These are phyloP conservation scores for Kwoniella sp. DNA, from an alignment of 768 basidiomycete species.

Conservation along the genomic window DNA sequence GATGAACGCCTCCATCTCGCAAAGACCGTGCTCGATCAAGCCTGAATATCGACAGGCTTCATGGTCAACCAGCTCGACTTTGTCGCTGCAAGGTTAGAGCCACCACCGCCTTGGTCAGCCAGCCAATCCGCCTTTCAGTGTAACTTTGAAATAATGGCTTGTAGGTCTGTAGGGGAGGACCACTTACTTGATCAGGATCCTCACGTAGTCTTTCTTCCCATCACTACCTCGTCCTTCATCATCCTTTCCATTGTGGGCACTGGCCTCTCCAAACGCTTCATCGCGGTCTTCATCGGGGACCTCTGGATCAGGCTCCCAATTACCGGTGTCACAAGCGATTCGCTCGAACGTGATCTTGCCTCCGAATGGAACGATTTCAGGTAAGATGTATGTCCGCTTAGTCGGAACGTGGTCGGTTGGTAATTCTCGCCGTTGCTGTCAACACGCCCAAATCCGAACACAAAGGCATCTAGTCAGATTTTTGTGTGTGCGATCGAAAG, in stretches of 20 bases:
- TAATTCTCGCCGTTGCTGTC: constrained; percentile 36
- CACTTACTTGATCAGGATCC: constrained; percentile 69
- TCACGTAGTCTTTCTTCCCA: constrained; percentile 61
- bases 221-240: constrained; percentile 27
- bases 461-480: too few relatives aligned
- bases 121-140: too few relatives aligned
- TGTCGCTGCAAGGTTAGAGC: constrained; percentile 53
- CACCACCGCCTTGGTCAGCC: too few relatives aligned
- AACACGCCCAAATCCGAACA: too few relatives aligned
- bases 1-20: constrained; percentile 68
- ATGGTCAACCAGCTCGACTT: constrained; percentile 42
- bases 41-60: constrained; percentile 45
- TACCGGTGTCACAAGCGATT: constrained; percentile 58
- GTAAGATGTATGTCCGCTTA: constrained; percentile 35
- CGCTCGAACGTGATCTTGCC: constrained; percentile 72
- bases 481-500: too few relatives aligned
- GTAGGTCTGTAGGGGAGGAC: too few relatives aligned
- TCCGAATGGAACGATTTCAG: constrained; percentile 71
- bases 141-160: too few relatives aligned
- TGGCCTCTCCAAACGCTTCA: too few relatives aligned
- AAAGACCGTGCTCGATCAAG: constrained; percentile 62
- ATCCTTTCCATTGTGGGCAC: too few relatives aligned
- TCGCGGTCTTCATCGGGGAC: background rate
- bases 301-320: constrained; percentile 52
- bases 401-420: constrained; percentile 25